Conservation (phyloP, 371 early-diverging fungal species). For the Mortierella sp. region DNA sequence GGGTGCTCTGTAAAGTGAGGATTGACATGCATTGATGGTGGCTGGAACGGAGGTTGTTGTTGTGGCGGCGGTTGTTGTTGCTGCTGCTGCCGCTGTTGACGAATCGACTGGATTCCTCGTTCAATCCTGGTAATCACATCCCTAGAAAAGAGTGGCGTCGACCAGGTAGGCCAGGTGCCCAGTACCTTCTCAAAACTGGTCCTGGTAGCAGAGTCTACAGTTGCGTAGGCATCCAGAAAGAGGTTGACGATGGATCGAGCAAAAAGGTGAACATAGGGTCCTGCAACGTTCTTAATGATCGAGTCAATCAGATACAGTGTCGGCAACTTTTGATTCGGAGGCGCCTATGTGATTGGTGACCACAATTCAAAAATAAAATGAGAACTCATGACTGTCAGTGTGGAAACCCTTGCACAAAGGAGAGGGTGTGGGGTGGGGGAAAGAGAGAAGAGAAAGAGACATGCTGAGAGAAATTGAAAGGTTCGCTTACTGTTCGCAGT, state of each 20-base stretch:
- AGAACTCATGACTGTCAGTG: too few relatives aligned
- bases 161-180: constrained; percentile 84
- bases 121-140: constrained; percentile 68
- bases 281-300: constrained; percentile 91
- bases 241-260: constrained; percentile 72
- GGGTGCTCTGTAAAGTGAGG: constrained; percentile 63
- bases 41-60: constrained; percentile 33
- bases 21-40: constrained; percentile 66
- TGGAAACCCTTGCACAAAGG: too few relatives aligned
- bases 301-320: constrained; percentile 92
- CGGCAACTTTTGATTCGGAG: constrained; percentile 83
- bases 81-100: constrained; percentile 25
- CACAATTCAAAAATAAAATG: background rate
- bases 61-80: too few relatives aligned
- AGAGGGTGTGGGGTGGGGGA: background rate
- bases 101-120: constrained; percentile 57
- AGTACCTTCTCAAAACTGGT: constrained; percentile 79
- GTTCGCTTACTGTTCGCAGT: constrained; percentile 71
- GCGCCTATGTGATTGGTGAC: constrained; percentile 62
- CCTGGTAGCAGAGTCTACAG: constrained; percentile 69
- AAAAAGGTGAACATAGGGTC: constrained; percentile 76
- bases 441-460: constrained; percentile 4
- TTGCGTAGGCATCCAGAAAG: constrained; percentile 79
- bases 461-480: background rate
- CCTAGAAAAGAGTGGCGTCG: constrained; percentile 68